Percentiles rank a stretch among this genome's conserved stretches.
These are phyloP conservation scores for Solanum aculeatissimum DNA, from an alignment of 305 asterid species.

Conservation along the genomic window DNA sequence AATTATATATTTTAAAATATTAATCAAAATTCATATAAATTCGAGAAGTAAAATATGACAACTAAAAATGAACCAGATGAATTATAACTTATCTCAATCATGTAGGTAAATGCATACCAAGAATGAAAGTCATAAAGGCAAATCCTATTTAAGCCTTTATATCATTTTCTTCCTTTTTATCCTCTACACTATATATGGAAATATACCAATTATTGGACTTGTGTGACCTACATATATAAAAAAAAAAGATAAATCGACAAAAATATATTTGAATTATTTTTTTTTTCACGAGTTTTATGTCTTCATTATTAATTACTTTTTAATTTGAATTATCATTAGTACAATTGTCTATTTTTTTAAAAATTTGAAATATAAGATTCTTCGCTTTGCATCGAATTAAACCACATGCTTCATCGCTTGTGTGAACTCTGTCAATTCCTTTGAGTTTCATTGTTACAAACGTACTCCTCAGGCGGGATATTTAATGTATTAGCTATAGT, in stretches of 20 bases:
- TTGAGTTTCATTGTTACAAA: too few species aligned
- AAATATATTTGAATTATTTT: background rate
- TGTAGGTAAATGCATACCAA: background rate
- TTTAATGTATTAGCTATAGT: too few species aligned
- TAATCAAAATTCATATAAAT: background rate
- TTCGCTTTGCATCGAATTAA: too few species aligned
- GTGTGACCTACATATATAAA: background rate
- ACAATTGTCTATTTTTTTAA: background rate
- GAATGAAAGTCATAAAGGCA: background rate
- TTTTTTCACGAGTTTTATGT: background rate
- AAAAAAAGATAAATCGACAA: background rate
- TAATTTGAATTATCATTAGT: background rate
- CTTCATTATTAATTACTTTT: background rate
- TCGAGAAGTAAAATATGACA: background rate
- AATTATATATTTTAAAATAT: background rate
- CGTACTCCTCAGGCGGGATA: too few species aligned
- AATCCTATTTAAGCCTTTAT: background rate
- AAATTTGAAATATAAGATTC: background rate
- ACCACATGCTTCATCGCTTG: too few species aligned
- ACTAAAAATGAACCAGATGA: rapidly evolving
- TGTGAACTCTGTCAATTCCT: too few species aligned
- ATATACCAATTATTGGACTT: background rate
- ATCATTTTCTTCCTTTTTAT: background rate
- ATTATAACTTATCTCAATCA: background rate
- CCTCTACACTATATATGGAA: background rate